phyloP scores from a whole-genome alignment of 257 asterid genomes.

The Galeopsis tetrahit region DNA sequence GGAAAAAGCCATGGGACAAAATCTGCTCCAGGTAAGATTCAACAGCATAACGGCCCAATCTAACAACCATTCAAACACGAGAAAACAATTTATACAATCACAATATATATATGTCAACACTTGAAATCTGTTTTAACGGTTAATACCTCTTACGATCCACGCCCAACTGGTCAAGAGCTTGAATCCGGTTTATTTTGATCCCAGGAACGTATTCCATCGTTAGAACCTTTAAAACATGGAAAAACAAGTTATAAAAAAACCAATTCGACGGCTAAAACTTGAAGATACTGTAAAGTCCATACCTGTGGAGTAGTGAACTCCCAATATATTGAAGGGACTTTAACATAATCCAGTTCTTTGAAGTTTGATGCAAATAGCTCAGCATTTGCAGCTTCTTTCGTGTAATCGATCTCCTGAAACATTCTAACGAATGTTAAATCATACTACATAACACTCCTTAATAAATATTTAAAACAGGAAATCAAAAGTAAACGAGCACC shows the following conservation, averaged over 20 bases:
- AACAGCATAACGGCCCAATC: slow-evolving; percentile 90
- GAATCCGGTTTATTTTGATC: slow-evolving; percentile 87
- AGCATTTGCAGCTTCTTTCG: slow-evolving; percentile 86
- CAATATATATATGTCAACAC: background rate
- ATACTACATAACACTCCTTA: too few relatives aligned
- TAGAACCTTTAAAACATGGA: slow-evolving; percentile 56
- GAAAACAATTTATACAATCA: too few relatives aligned
- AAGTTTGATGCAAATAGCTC: slow-evolving; percentile 78
- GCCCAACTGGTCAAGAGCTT: slow-evolving; percentile 86
- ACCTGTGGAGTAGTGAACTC: slow-evolving; percentile 95
- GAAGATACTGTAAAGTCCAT: slow-evolving; percentile 32
- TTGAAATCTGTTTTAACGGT: slow-evolving; percentile 12
- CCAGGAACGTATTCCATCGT: slow-evolving; percentile 96
- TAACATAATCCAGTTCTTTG: slow-evolving; percentile 78
- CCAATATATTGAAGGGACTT: slow-evolving; percentile 85
- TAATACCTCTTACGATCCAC: slow-evolving; percentile 81
- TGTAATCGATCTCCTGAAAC: slow-evolving; percentile 86
- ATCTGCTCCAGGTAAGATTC: slow-evolving; percentile 96
- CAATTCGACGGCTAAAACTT: slow-evolving; percentile 25
- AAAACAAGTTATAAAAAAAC: slow-evolving; percentile 14
- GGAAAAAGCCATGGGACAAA: slow-evolving; percentile 89
- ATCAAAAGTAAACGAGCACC: slow-evolving; percentile 44
- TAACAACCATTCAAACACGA: slow-evolving; percentile 33
- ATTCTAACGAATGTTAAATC: background rate
- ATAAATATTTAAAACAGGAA: background rate